Percentiles rank a stretch among this genome's conserved stretches.
Evolutionary conservation across 179 eudicot species (phyloP).

Genomic region (Actinidia arguta): DNA sequence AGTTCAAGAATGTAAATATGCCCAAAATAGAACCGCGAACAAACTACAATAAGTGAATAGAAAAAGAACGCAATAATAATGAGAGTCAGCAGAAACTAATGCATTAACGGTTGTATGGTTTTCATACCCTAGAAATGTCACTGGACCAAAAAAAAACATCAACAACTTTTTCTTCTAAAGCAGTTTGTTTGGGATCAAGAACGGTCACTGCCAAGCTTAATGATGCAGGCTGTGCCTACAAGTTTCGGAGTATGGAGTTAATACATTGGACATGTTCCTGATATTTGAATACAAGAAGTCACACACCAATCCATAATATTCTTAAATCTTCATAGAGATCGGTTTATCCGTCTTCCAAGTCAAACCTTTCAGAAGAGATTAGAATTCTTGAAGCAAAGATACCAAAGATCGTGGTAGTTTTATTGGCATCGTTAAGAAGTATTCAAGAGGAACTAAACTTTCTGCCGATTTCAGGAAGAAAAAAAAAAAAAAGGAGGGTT

Average conservation of each 20-base stretch:
- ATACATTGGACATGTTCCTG: background rate
- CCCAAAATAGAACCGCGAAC: background rate
- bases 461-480: too few relatives aligned
- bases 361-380: background rate
- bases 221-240: background rate
- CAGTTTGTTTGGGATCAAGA: too few relatives aligned
- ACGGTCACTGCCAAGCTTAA: too few relatives aligned
- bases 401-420: background rate
- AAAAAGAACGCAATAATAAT: background rate
- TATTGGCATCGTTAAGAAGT: background rate
- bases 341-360: background rate
- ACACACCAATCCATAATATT: background rate
- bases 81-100: background rate
- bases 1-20: conserved; percentile 1
- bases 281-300: background rate
- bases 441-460: background rate
- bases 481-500: too few relatives aligned
- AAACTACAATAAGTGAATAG: background rate
- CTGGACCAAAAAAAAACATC: background rate
- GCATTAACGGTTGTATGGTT: too few relatives aligned
- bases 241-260: background rate
- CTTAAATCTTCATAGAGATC: background rate
- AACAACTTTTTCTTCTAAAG: too few relatives aligned
- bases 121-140: too few relatives aligned
- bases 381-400: background rate